A percentile compares a stretch with the other conserved stretches of the same genome.
phyloP scores from a whole-genome alignment of 2,329 filamentous ascomycete species.

The Thermomyces lanuginosus region DNA sequence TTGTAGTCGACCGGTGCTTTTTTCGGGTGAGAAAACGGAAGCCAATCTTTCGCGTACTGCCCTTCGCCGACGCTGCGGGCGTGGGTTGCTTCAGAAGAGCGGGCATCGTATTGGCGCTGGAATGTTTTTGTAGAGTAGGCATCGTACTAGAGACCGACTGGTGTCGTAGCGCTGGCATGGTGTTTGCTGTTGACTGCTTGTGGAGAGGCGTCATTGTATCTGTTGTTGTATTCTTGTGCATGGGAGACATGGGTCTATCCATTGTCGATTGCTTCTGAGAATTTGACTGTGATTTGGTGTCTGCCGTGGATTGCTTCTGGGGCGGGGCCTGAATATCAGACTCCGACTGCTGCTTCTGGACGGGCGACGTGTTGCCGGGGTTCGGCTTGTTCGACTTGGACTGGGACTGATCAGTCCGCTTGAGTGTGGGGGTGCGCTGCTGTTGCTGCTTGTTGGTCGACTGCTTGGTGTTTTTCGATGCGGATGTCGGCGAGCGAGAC shows the following conservation, averaged over 20 bases:
- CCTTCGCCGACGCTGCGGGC: background rate
- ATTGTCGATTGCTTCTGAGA: slow-evolving; percentile 1
- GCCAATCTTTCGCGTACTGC: background rate
- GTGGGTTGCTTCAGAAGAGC: background rate
- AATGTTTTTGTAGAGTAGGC: slow-evolving; percentile 2
- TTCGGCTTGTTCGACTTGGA: background rate
- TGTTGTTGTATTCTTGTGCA: too few relatives aligned
- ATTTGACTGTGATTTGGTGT: background rate
- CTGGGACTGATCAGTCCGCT: slow-evolving; percentile 3
- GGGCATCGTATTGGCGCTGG: background rate
- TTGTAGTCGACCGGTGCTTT: background rate
- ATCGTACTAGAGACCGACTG: slow-evolving; percentile 3
- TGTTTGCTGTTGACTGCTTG: background rate
- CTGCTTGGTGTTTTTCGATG: background rate
- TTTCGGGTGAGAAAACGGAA: background rate
- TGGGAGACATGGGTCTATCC: too few relatives aligned
- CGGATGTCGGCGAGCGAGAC: background rate
- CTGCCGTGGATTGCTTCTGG: background rate
- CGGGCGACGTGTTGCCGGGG: background rate
- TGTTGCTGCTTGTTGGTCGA: background rate
- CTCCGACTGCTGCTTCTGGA: background rate
- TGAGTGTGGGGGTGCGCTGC: background rate
- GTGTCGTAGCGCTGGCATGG: slow-evolving; percentile 1
- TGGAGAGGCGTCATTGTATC: background rate
- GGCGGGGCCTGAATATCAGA: background rate